Base-by-base conservation (phyloP, 2,329 filamentous ascomycete genomes). In the Onygena corvina region DNA sequence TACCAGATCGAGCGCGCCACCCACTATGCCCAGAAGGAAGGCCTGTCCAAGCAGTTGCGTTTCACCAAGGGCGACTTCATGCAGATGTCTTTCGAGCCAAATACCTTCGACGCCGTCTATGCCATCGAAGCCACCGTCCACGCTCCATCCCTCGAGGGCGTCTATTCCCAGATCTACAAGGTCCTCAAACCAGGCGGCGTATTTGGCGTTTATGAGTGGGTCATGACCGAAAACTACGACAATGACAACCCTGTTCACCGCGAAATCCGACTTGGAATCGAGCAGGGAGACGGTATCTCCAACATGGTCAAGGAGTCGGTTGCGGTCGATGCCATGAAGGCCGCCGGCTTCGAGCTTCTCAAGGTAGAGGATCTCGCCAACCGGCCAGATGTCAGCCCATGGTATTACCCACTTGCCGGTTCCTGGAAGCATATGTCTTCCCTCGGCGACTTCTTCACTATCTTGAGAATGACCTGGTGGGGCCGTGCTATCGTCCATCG, bases 41-140 rank as follows among this genome's bases (percentile, higher is more conserved):
- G 83, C 47, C 73, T 96, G 47, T 76, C 82, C 1, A 68, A 86
- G 61, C 87, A 94, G 72, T 72, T 94, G 57, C 76, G 76, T 55
- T 96, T 87, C 61, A 83, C 87, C 63, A 95, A 96, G 77, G 90
- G 89, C 48, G 90, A 96, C 64, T 98, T 98, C 67, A 96, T 96
- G 90, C 87, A 94, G 81, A 94, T 96, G 86, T 81, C 81, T 18
- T 96, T 96, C 74, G 82, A 85, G 42, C 85, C 92, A 63, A 86
- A 93, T 75, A 79, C 75, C 16, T 96, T 96, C 68, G 92, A 96
- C 60, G 88, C 87, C 50, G 86, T 95, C 48, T 96, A 96, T 64
- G 90, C 89, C 48, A 96, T 98, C 58, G 92, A 98, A 71, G 92
- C 92, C 2, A 98, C 92, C 2, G 86, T 93, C 46, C 92, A 98